Percentiles rank a stretch among this genome's conserved stretches.
These are phyloP conservation scores for Pythium phragmiticola DNA, from an alignment of 352 stramenopile genomes.

Conservation along the genomic window DNA sequence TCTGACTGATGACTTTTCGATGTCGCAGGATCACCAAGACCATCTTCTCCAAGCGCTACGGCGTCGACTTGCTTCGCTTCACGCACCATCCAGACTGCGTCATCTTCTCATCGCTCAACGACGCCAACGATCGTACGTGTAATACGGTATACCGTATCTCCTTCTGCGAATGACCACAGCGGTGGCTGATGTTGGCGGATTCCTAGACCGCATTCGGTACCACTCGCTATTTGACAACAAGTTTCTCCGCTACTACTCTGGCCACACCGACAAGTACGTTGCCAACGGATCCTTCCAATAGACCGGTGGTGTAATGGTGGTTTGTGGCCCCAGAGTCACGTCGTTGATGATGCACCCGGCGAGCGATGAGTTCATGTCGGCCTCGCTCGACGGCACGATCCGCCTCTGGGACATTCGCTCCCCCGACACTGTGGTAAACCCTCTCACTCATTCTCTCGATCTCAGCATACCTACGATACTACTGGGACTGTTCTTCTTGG, in stretches of 20 bases:
- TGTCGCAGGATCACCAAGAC: slow-evolving; percentile 70
- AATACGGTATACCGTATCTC: not conserved
- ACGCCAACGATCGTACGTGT: slow-evolving; percentile 62
- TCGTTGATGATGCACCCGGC: slow-evolving; percentile 87
- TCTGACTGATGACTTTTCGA: not conserved
- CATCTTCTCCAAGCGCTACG: slow-evolving; percentile 84
- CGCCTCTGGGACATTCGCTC: slow-evolving; percentile 80
- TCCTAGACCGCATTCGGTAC: slow-evolving; percentile 78
- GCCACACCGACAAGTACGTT: slow-evolving; percentile 66
- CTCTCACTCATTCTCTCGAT: not conserved
- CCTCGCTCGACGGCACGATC: slow-evolving; percentile 73
- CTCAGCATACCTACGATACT: not conserved
- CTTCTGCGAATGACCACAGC: slow-evolving; percentile 7
- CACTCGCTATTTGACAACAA: slow-evolving; percentile 90
- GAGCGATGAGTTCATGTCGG: slow-evolving; percentile 81
- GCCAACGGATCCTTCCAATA: not conserved
- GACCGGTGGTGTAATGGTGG: not conserved
- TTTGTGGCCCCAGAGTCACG: slow-evolving; percentile 45
- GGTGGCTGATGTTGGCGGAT: not conserved
- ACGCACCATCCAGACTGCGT: slow-evolving; percentile 85
- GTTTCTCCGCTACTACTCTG: slow-evolving; percentile 85
- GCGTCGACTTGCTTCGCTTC: slow-evolving; percentile 73
- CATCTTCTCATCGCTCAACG: slow-evolving; percentile 81
- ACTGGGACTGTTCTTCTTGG: not conserved
- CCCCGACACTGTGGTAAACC: slow-evolving; percentile 52